Conservation (phyloP, 2,329 filamentous ascomycete genomes). For the Venturia oleaginea region DNA sequence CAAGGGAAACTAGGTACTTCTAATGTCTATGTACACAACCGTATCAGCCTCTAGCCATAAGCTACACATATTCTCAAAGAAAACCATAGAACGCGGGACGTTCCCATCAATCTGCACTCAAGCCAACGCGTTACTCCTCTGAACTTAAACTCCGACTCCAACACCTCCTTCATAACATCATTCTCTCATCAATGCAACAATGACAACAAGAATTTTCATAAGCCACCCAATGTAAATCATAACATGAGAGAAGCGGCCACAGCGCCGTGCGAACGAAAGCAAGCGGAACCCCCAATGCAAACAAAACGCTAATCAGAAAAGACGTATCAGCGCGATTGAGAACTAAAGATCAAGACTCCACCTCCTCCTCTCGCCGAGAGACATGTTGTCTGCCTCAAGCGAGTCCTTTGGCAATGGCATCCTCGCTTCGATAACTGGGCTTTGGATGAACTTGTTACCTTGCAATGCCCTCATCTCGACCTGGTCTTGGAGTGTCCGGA, state of each 20-base stretch:
- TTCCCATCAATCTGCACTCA: neutral
- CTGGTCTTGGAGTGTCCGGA: slow-evolving; percentile 6
- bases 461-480: slow-evolving; percentile 6
- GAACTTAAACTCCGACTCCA: neutral
- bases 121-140: neutral
- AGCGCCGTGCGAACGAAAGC: neutral
- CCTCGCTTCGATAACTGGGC: slow-evolving; percentile 9
- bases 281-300: neutral
- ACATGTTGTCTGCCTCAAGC: neutral
- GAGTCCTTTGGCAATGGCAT: slow-evolving; percentile 8
- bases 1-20: neutral
- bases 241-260: neutral
- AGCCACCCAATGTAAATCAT: neutral
- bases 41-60: neutral
- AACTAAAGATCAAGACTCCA: neutral
- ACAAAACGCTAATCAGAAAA: neutral
- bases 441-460: slow-evolving; percentile 3
- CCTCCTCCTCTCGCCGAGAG: neutral
- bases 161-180: neutral
- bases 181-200: slow-evolving; percentile 4
- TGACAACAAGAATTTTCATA: neutral
- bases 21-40: neutral
- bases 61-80: too few species aligned
- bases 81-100: neutral
- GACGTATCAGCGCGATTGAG: neutral